These are phyloP conservation scores for Aspergillus felis DNA, from an alignment of 2,329 filamentous ascomycete species.

Conservation along the genomic window DNA sequence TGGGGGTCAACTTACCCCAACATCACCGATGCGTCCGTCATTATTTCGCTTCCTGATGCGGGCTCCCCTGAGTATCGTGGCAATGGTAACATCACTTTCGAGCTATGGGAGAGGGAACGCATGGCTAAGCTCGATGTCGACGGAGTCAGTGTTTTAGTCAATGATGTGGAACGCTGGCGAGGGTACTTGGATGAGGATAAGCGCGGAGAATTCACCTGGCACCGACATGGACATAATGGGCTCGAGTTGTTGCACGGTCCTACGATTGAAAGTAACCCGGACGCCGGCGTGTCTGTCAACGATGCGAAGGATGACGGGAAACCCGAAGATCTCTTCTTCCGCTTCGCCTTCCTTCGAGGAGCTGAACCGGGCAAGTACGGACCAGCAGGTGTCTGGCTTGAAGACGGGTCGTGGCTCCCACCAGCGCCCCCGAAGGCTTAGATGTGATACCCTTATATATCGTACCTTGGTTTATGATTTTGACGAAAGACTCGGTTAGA, in stretches of 20 bases:
- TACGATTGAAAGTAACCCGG: slow-evolving; percentile 21
- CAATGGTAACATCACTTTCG: slow-evolving; percentile 46
- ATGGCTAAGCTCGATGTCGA: slow-evolving; percentile 45
- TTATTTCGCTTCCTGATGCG: slow-evolving; percentile 42
- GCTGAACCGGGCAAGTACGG: slow-evolving; percentile 38
- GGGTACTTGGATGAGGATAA: slow-evolving; percentile 51
- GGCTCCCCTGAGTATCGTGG: slow-evolving; percentile 27
- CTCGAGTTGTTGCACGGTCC: slow-evolving; percentile 30
- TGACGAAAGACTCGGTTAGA: background rate
- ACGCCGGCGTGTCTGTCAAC: slow-evolving; percentile 8
- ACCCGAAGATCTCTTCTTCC: slow-evolving; percentile 44
- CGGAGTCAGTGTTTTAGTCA: slow-evolving; percentile 58
- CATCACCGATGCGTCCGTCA: slow-evolving; percentile 47
- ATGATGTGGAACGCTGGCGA: slow-evolving; percentile 60
- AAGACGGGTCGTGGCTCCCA: slow-evolving; percentile 34
- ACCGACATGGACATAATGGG: slow-evolving; percentile 38
- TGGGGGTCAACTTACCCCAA: slow-evolving; percentile 48
- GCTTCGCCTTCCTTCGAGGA: slow-evolving; percentile 45
- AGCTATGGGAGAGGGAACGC: slow-evolving; percentile 38
- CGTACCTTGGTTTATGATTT: background rate
- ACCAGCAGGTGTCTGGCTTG: slow-evolving; percentile 37
- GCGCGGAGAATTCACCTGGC: slow-evolving; percentile 50
- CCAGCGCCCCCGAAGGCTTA: slow-evolving; percentile 24
- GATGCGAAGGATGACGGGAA: slow-evolving; percentile 24
- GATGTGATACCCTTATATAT: slow-evolving; percentile 4